Evolutionary conservation across 495 filamentous ascomycete species (phyloP), one percentile per base, ranked within the genome.

Genomic region (Trichoderma orchidacearum): DNA sequence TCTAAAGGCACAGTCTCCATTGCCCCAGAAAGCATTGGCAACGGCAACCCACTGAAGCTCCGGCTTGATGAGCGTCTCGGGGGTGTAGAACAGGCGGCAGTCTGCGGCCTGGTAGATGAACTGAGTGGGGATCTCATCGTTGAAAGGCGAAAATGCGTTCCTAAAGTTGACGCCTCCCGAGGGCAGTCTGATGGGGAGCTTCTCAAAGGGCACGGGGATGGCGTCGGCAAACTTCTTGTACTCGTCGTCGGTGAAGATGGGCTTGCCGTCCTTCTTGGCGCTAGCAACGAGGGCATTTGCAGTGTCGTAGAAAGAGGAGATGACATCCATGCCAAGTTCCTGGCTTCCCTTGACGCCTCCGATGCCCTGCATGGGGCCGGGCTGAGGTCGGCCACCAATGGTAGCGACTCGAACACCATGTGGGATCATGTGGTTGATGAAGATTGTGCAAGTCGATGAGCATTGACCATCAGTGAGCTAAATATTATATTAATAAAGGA

Each of bases 1-100:
- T 1, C 2, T 9, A 11, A 11, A 48, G 41, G 21, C 41, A 27
- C 41, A 48, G 1, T 12, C 41, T 25, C 41, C 41, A 2, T 94
- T 90, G 41, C 89, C 84, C 91, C 91, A 95, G 57, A 89, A 88
- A 5, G 88, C 86, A 4, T 75, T 75, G 38, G 62, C 65, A 2
- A 70, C 72, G 55, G 70, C 66, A 32, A 68, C 63, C 79, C 77
- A 82, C 11, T 73, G 69, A 9, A 60, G 65, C 21, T 60, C 65
- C 5, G 72, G 69, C 27, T 70, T 65, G 38, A 63, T 67, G 17
- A 77, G 54, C 59, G 75, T 79, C 35, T 66, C 60, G 1, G 65
- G 58, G 2, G 78, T 80, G 60, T 76, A 81, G 59, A 78, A 81
- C 58, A 81, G 69, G 9, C 77, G 65, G 66, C 79, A 82, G 57